phyloP scores from a whole-genome alignment of 352 stramenopile species.

The Phytophthora niederhauseri region DNA sequence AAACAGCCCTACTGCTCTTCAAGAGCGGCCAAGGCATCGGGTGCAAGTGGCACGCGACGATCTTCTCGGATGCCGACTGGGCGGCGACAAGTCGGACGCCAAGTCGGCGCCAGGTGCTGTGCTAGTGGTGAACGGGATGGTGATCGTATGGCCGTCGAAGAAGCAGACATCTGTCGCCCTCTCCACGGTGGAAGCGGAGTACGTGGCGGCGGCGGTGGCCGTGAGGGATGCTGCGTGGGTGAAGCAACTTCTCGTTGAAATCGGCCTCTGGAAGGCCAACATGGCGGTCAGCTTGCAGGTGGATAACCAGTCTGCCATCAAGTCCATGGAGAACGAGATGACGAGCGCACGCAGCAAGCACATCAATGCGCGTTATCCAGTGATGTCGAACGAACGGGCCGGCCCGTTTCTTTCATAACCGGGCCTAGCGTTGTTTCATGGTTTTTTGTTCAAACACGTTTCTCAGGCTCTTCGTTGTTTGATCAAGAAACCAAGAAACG shows the following conservation, averaged over 20 bases:
- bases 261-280: neutral
- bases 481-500: too few relatives aligned
- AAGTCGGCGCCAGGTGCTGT: neutral
- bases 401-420: too few relatives aligned
- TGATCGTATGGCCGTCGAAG: neutral
- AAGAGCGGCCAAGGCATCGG: neutral
- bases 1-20: neutral
- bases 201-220: neutral
- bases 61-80: neutral
- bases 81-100: neutral
- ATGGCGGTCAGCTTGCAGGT: neutral
- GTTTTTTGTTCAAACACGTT: too few relatives aligned
- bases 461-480: too few relatives aligned
- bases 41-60: neutral
- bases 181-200: neutral
- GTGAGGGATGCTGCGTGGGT: neutral
- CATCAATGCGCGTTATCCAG: slow-evolving; percentile 7
- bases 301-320: neutral
- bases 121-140: neutral
- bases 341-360: neutral
- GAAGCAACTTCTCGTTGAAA: neutral
- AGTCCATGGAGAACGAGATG: neutral
- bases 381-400: too few relatives aligned
- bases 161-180: neutral
- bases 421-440: too few relatives aligned